Percentiles rank a stretch among this genome's conserved stretches.
phyloP scores from a whole-genome alignment of 2,329 filamentous ascomycete genomes.

The Tetracladium maxilliforme region DNA sequence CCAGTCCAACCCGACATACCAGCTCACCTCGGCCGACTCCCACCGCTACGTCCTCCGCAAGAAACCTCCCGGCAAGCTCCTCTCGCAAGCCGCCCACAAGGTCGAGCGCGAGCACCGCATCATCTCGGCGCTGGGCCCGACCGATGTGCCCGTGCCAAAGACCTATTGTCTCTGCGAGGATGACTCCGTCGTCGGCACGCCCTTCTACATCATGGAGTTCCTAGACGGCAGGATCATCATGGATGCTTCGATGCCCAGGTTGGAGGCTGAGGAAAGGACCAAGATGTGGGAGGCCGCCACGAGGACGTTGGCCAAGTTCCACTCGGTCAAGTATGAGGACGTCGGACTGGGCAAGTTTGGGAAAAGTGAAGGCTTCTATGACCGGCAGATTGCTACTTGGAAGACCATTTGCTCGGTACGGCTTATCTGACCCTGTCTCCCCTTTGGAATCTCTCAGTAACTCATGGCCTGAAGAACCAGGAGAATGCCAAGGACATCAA shows the following conservation, averaged over 20 bases:
- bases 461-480: slow-evolving; percentile 68
- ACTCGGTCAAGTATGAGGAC: slow-evolving; percentile 51
- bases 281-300: slow-evolving; percentile 81
- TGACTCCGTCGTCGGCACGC: slow-evolving; percentile 41
- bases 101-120: slow-evolving; percentile 56
- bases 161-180: slow-evolving; percentile 50
- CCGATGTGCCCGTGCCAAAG: slow-evolving; percentile 49
- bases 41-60: slow-evolving; percentile 47
- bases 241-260: slow-evolving; percentile 57
- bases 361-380: slow-evolving; percentile 63
- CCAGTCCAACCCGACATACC: slow-evolving; percentile 56
- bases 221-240: slow-evolving; percentile 53
- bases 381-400: slow-evolving; percentile 75
- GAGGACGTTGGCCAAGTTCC: slow-evolving; percentile 70
- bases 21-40: slow-evolving; percentile 39
- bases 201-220: slow-evolving; percentile 59
- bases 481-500: slow-evolving; percentile 63
- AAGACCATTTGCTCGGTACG: too few relatives aligned
- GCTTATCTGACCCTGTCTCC: too few relatives aligned
- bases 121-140: slow-evolving; percentile 44
- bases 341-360: slow-evolving; percentile 65
- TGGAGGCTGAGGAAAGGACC: slow-evolving; percentile 51
- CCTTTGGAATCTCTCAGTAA: too few relatives aligned
- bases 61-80: slow-evolving; percentile 51
- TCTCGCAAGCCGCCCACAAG: slow-evolving; percentile 53